Conservation (phyloP, 768 basidiomycete species). For the Terana coerulea region DNA sequence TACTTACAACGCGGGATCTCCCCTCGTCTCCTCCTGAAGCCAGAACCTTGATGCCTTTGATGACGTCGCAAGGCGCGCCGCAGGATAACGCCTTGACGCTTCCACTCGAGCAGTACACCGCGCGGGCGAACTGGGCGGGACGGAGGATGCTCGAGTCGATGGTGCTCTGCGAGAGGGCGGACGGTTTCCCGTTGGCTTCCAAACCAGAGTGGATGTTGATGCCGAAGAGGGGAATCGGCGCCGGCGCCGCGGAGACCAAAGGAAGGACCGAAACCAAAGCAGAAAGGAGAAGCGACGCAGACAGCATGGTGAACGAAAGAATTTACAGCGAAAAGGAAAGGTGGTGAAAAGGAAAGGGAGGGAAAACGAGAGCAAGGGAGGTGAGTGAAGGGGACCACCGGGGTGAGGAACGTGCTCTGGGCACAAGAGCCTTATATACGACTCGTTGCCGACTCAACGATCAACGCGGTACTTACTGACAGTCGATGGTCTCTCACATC, state of each 20-base stretch:
- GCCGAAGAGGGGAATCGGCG: constrained; percentile 19
- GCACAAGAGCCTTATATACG: no score
- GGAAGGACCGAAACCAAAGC: neutral
- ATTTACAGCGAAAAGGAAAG: neutral
- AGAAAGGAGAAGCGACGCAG: neutral
- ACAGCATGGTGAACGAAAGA: constrained; percentile 1
- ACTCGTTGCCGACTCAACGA: no score
- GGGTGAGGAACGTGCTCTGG: constrained; percentile 11
- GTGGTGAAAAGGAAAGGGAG: neutral
- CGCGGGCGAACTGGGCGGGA: constrained; percentile 22
- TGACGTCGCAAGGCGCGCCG: constrained; percentile 23
- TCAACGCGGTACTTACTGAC: no score
- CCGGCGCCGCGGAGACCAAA: constrained; percentile 13
- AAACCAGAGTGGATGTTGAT: constrained; percentile 15
- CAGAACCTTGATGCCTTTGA: constrained; percentile 21
- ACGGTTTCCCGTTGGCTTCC: constrained; percentile 8
- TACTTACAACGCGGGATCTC: constrained; percentile 19
- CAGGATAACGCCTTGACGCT: constrained; percentile 21
- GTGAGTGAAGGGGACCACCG: constrained; percentile 17
- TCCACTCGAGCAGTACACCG: constrained; percentile 23
- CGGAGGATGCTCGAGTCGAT: constrained; percentile 17
- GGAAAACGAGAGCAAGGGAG: no score
- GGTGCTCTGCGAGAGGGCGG: constrained; percentile 17
- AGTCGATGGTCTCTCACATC: no score
- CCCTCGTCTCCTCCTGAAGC: constrained; percentile 22